These are phyloP conservation scores for Multifurca ochricompacta DNA, from an alignment of 768 basidiomycete species.

Conservation along the genomic window DNA sequence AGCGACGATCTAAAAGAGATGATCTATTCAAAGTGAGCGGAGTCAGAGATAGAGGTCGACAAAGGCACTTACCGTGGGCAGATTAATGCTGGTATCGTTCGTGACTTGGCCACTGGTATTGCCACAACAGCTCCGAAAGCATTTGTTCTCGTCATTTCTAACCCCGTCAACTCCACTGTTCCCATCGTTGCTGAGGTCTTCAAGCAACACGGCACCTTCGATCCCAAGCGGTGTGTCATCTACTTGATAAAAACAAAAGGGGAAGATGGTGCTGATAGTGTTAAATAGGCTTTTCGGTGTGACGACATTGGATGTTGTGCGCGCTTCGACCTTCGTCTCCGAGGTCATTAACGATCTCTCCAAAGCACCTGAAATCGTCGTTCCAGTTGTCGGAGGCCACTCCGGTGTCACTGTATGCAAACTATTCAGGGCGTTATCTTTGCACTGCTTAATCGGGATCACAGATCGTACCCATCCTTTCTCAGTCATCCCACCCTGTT, in stretches of 20 bases:
- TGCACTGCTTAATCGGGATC: background rate
- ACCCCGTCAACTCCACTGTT: slow-evolving; percentile 99
- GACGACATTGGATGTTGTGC: slow-evolving; percentile 95
- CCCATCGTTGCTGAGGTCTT: slow-evolving; percentile 94
- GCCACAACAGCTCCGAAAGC: slow-evolving; percentile 82
- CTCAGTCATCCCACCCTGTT: slow-evolving; percentile 76
- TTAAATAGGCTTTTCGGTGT: slow-evolving; percentile 91
- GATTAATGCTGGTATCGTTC: slow-evolving; percentile 98
- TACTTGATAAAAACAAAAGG: background rate
- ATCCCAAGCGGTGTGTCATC: slow-evolving; percentile 71
- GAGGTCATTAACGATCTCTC: slow-evolving; percentile 62
- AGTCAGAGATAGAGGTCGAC: background rate
- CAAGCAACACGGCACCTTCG: slow-evolving; percentile 86
- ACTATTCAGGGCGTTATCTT: background rate
- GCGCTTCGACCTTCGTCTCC: slow-evolving; percentile 92
- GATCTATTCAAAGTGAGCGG: slow-evolving; percentile 83
- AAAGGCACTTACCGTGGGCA: slow-evolving; percentile 28
- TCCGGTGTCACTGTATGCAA: slow-evolving; percentile 75
- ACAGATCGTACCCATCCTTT: slow-evolving; percentile 89
- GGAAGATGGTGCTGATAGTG: slow-evolving; percentile 1
- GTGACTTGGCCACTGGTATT: slow-evolving; percentile 85
- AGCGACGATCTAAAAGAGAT: slow-evolving; percentile 48
- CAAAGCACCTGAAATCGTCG: slow-evolving; percentile 52
- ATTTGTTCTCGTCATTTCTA: slow-evolving; percentile 92
- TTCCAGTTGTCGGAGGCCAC: slow-evolving; percentile 95